Evolutionary conservation across 331 rosid genomes (phyloP), one percentile per base, ranked within the genome.

Genomic region (Malus hybrid): DNA sequence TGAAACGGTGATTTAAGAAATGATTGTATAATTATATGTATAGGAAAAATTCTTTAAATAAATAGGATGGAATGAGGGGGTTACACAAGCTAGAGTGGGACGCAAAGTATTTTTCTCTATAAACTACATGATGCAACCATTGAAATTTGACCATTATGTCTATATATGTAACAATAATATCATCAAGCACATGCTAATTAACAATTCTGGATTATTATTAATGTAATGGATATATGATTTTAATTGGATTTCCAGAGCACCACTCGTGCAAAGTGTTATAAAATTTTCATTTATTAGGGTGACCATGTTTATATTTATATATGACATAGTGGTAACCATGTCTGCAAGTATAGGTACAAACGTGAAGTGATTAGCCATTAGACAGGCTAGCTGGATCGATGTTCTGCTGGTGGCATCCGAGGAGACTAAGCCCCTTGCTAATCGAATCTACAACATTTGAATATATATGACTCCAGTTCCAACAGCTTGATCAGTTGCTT

Each of bases 271-370:
- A 34, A 33, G 13, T 8, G 14, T 2, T 33, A 33, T 2, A 33
- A 33, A 60, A 48, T 2, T 46, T 28, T 46, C 20, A 61, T 61
- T 19, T 34, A 71, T 34, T 8, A 42, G 61, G 54, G 63, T 20
- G 32, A 64, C 77, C 76, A 16, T 54, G 73, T 69, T 13, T 34
- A 36, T 36, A 36, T 36, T 36, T 36, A 36, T 7, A 19, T 54
- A 54, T 54, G 66, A 62, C 33, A 7, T 28, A 62, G 33, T 4
- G 60, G 71, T 48, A 24, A 55, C 76, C 76, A 29, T 78, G 85
- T 78, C 27, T 73, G 66, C 61, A 73, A 60, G 75, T 44, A 24
- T 59, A 29, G 54, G 24, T 15, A 65, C 74, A 74, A 69, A 70
- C 42, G 65, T 73, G 28, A 50, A 76, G 48, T 67, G 13, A 18